A percentile compares a stretch with the other conserved stretches of the same genome.
Conservation (phyloP, 257 asterid species). For the Anisodus tanguticus region DNA sequence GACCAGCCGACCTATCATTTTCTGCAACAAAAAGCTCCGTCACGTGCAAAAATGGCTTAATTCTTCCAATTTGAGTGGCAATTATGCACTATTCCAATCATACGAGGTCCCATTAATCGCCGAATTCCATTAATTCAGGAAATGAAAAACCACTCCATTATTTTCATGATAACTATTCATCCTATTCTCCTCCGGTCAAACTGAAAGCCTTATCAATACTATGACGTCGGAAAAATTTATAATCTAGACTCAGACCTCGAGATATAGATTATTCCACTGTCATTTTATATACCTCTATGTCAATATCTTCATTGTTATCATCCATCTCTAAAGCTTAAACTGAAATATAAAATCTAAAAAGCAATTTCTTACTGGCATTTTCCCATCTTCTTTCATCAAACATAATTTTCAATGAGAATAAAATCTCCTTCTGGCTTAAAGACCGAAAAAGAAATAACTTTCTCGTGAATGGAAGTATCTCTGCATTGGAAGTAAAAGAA, state of each 20-base stretch:
- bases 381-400: background rate
- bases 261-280: conserved; percentile 15
- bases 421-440: background rate
- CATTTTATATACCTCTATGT: background rate
- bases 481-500: background rate
- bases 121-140: background rate
- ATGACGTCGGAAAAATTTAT: background rate
- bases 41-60: conserved; percentile 24
- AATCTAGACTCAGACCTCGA: background rate
- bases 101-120: background rate
- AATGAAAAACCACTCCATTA: background rate
- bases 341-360: background rate
- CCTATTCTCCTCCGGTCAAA: conserved; percentile 17
- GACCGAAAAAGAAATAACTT: conserved; percentile 11
- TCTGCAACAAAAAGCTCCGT: background rate
- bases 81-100: conserved; percentile 8
- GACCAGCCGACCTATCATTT: conserved; percentile 31
- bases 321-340: background rate
- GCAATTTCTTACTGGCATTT: background rate
- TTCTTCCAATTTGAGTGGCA: background rate
- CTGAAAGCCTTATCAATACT: background rate
- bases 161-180: background rate
- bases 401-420: conserved; percentile 6
- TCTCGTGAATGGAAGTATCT: conserved; percentile 26
- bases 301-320: background rate